Evolutionary conservation across 805 yeast species (phyloP).

Genomic region (Diddensiella caesifluorescens): DNA sequence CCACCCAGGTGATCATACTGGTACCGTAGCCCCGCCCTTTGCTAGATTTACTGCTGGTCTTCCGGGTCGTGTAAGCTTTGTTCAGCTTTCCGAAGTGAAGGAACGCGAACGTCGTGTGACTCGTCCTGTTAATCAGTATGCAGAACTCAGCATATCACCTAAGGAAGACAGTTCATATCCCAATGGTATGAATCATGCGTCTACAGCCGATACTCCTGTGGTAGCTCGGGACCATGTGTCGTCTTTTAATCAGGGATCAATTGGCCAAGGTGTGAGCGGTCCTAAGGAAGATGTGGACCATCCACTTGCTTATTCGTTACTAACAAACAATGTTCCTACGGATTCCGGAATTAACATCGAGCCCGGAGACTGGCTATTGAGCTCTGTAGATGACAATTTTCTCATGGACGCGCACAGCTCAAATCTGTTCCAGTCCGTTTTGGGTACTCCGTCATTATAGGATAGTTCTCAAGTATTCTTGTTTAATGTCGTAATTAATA

Average conservation of each 20-base stretch:
- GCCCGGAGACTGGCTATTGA: not conserved
- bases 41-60: not conserved
- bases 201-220: not conserved
- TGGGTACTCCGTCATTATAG: not conserved
- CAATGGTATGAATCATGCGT: not conserved
- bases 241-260: not conserved
- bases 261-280: no score
- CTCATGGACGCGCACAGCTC: conserved; percentile 19
- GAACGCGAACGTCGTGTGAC: conserved; percentile 3
- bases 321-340: not conserved
- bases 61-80: not conserved
- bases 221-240: not conserved
- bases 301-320: not conserved
- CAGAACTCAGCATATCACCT: not conserved
- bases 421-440: conserved; percentile 11
- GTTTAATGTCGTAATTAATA: no score
- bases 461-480: no score
- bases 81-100: not conserved
- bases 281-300: not conserved
- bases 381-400: conserved; percentile 7
- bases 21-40: not conserved
- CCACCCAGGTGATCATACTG: not conserved
- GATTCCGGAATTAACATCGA: not conserved
- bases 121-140: no score
- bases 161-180: not conserved